phyloP scores from a whole-genome alignment of 2,329 filamentous ascomycete species.

The Penicillium brevicompactum region DNA sequence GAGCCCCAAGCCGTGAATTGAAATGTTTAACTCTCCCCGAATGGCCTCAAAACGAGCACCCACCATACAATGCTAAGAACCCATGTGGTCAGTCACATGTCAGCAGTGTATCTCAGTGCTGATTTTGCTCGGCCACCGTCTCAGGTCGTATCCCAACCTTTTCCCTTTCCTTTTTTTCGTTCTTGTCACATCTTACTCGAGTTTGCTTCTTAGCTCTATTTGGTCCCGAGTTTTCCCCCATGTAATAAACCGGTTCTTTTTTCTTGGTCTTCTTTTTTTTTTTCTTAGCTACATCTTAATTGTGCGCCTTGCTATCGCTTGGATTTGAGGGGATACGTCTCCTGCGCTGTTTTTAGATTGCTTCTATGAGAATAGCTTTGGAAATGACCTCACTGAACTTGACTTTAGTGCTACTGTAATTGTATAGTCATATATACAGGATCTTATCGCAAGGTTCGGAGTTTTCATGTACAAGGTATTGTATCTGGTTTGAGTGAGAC shows the following conservation, averaged over 20 bases:
- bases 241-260: not conserved
- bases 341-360: constrained; percentile 2
- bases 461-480: not conserved
- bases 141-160: not conserved
- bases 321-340: constrained; percentile 3
- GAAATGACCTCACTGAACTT: not conserved
- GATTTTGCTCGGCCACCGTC: too few species aligned
- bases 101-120: not conserved
- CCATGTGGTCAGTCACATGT: not conserved
- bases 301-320: constrained; percentile 4
- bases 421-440: not conserved
- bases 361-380: constrained; percentile 2
- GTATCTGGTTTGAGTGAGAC: not conserved
- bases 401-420: not conserved
- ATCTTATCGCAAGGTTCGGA: not conserved
- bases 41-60: constrained; percentile 18
- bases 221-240: not conserved
- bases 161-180: not conserved
- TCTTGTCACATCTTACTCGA: constrained; percentile 1
- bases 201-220: constrained; percentile 5
- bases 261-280: not conserved
- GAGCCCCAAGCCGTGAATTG: constrained; percentile 7
- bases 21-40: constrained; percentile 9
- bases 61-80: constrained; percentile 21
- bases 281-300: not conserved